Evolutionary conservation across 2,329 filamentous ascomycete genomes (phyloP), one percentile per base, ranked within the genome.

Genomic region (Aspergillus calidoustus): DNA sequence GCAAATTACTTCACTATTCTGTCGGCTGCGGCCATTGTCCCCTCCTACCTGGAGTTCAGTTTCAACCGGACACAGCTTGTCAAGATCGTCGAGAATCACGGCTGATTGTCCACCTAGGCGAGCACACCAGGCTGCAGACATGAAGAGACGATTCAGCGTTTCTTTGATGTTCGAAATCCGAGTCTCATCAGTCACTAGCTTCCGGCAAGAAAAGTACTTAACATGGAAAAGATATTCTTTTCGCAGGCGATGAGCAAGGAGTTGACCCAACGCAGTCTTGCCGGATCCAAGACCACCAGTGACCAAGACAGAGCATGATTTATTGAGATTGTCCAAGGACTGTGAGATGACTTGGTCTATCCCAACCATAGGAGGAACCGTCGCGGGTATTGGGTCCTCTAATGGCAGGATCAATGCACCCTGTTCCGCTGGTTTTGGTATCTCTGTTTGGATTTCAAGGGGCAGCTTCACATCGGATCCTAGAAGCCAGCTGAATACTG

Each of bases 11-110:
- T 99, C 95, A 73, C 93, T 97, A 60, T 97, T 87, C 70, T 98
- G 93, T 38, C 93, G 87, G 74, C 93, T 98, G 65, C 94, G 87
- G 19, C 92, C 92, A 71, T 99, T 98, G 68, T 98, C 93, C 62
- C 93, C 93, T 64, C 92, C 92, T 4, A 96, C 91, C 76, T 97
- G 92, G 13, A 99, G 83, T 75, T 99, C 95, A 0, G 93, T 97
- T 77, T 99, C 96, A 0, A 89, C 90, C 0, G 95, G 94, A 72
- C 94, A 98, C 1, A 99, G 83, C 71, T 92, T 92, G 77, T 99
- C 95, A 7, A 99, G 80, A 71, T 99, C 95, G 72, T 99, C 95
- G 1, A 99, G 82, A 53, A 99, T 87, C 22, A 99, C 91, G 3
- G 98, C 75, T 0, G 93, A 87, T 64, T 87, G 89, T 4, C 95